Base-by-base conservation (phyloP, 164 flowering plant genomes). In the Dillenia suffruticosa region DNA sequence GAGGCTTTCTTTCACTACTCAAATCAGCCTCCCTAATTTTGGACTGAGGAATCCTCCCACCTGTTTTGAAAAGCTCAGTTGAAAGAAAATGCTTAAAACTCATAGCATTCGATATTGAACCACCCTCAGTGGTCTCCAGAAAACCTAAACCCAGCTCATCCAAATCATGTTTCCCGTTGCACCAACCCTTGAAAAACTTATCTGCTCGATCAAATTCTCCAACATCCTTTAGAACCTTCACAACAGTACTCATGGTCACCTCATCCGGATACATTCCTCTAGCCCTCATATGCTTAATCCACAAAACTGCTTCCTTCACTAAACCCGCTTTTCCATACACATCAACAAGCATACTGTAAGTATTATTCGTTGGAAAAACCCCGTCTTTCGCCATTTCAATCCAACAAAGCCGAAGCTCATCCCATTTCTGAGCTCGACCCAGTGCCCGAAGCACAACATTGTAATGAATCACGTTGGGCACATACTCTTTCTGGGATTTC, bases 241-340 rank as follows among this genome's bases (percentile, higher is more conserved):
- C 78, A 57, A 85, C 94, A 0, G 94, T 90, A 58, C 71, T 82
- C 98, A 90, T 88, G 0, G 90, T 85, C 46, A 90, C 87, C 66
- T 90, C 97, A 71, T 90, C 96, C 0, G 98, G 98, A 57, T 81
- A 87, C 43, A 88, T 46, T n/a, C 92, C 89, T 45, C 96, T 78
- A 12, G 70, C 48, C 59, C 65, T 81, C 97, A 93, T 93, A 63
- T 90, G 94, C 72, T 82, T 88, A 58, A 93, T 77, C 97, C 98
- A 93, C 68, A 88, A 68, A 62, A 93, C 80, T 0, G 96, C 75
- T 73, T 93, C 98, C 59, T 81, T 85, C 19, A 79, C 82, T 53
- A 93, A 80, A 49, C 98, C 97, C 0, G 94, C 90, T 69, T 88
- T 88, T 12, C 88, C 96, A 76, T 88, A 93, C 56, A 90, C 97